Evolutionary conservation across 768 basidiomycete species (phyloP).

Genomic region (Auriscalpium microsporum): DNA sequence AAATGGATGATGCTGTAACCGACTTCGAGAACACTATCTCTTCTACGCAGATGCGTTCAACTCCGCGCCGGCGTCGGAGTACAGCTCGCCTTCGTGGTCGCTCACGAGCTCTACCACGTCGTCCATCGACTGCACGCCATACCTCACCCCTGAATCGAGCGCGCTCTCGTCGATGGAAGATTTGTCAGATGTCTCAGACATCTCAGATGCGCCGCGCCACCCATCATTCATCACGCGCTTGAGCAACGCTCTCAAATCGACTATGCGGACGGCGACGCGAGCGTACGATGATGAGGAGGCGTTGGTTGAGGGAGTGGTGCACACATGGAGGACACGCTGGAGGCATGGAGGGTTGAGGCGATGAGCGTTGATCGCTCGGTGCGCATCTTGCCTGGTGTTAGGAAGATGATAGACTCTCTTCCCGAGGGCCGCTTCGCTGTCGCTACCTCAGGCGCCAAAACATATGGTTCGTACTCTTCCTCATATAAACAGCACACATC

Average conservation of each 20-base stretch:
- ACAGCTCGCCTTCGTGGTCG: conserved; percentile 26
- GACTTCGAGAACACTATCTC: conserved; percentile 59
- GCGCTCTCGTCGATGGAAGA: neutral
- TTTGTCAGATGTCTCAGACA: neutral
- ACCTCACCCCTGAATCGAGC: neutral
- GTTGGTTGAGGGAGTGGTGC: neutral
- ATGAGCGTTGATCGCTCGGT: conserved; percentile 52
- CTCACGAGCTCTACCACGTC: conserved; percentile 24
- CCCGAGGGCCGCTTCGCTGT: conserved; percentile 65
- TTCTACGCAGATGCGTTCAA: conserved; percentile 53
- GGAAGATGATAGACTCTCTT: conserved; percentile 53
- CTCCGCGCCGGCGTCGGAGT: conserved; percentile 27
- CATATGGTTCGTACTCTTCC: conserved; percentile 39
- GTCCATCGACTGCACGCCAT: conserved; percentile 13
- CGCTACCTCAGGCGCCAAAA: conserved; percentile 66
- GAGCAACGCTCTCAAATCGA: neutral
- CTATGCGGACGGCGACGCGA: neutral
- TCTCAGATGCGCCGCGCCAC: neutral
- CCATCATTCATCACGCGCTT: neutral
- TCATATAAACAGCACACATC: neutral
- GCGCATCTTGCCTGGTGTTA: conserved; percentile 63
- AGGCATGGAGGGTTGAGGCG: conserved; percentile 52
- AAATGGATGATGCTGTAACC: conserved; percentile 49
- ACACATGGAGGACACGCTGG: conserved; percentile 20
- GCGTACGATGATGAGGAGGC: neutral